Evolutionary conservation across 164 flowering plant genomes (phyloP).

Genomic region (Akebia trifoliata): DNA sequence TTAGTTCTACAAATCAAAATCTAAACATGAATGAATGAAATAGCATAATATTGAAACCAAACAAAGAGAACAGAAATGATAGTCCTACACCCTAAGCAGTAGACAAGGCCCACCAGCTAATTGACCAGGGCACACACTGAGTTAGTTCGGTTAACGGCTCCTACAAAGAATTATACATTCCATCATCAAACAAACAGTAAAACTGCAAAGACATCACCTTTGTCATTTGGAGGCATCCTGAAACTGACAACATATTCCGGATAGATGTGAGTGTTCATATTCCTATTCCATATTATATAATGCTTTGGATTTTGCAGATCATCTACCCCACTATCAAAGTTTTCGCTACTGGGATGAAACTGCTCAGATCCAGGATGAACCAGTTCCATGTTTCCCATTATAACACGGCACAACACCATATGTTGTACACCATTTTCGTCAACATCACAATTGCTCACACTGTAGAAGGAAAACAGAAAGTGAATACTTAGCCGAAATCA

Average conservation of each 20-base stretch:
- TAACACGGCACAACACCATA: slow-evolving; percentile 82
- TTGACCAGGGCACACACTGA: no score
- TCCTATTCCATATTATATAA: slow-evolving; percentile 72
- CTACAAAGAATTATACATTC: neutral
- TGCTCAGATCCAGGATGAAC: slow-evolving; percentile 61
- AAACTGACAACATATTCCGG: slow-evolving; percentile 88
- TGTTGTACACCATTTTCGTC: slow-evolving; percentile 84
- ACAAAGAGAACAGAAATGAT: neutral
- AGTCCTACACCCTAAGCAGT: slow-evolving; percentile 11
- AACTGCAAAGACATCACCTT: slow-evolving; percentile 54
- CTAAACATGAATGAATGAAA: neutral
- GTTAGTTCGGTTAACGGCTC: no score
- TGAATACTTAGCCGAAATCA: slow-evolving; percentile 10
- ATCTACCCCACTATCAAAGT: slow-evolving; percentile 87
- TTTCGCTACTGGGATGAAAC: slow-evolving; percentile 61
- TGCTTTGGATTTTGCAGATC: slow-evolving; percentile 51
- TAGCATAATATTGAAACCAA: neutral
- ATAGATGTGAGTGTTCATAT: slow-evolving; percentile 70
- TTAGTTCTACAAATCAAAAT: slow-evolving; percentile 5
- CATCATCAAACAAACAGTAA: slow-evolving; percentile 3
- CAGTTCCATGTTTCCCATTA: slow-evolving; percentile 88
- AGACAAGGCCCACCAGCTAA: slow-evolving; percentile 14
- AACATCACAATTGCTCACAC: slow-evolving; percentile 73
- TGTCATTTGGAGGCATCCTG: slow-evolving; percentile 42
- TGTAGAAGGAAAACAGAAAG: slow-evolving; percentile 30